phyloP scores from a whole-genome alignment of 192 early-diverging fungal genomes.

The Podila epicladia region DNA sequence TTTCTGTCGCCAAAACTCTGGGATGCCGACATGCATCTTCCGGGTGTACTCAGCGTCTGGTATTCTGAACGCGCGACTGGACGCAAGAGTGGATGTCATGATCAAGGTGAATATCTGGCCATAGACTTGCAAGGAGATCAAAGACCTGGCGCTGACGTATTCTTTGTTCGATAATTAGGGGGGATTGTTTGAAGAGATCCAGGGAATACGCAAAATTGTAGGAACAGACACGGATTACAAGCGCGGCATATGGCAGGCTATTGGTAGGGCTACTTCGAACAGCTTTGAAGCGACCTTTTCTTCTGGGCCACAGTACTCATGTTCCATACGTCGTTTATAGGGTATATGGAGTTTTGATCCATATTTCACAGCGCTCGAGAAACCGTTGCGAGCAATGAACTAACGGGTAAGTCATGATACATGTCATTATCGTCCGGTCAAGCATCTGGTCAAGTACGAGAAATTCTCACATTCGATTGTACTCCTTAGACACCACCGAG shows the following conservation, averaged over 20 bases:
- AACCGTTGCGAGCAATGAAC: slow-evolving; percentile 9
- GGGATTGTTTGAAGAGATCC: slow-evolving; percentile 68
- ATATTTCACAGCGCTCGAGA: slow-evolving; percentile 66
- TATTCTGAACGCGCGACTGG: slow-evolving; percentile 78
- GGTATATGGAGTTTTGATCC: slow-evolving; percentile 90
- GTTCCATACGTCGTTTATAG: slow-evolving; percentile 77
- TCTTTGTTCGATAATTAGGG: slow-evolving; percentile 24
- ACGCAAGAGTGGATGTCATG: slow-evolving; percentile 90
- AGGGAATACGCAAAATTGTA: slow-evolving; percentile 62
- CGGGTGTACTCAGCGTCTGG: slow-evolving; percentile 86
- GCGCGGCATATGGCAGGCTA: slow-evolving; percentile 81
- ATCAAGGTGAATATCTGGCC: slow-evolving; percentile 63
- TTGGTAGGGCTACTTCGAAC: slow-evolving; percentile 52
- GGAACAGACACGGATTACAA: slow-evolving; percentile 57
- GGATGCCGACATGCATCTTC: slow-evolving; percentile 81
- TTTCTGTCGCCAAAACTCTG: slow-evolving; percentile 15
- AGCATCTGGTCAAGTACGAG: neutral
- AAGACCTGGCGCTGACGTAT: neutral
- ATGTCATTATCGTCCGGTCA: neutral
- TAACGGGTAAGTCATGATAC: slow-evolving; percentile 13
- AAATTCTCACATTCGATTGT: neutral
- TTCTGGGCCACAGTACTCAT: neutral
- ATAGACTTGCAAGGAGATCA: neutral
- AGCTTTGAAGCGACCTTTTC: neutral
- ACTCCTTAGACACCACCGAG: slow-evolving; percentile 17